Percentiles rank a stretch among this genome's conserved stretches.
Evolutionary conservation across 2,329 filamentous ascomycete genomes (phyloP).

Genomic region (Elsinoe arachidis): DNA sequence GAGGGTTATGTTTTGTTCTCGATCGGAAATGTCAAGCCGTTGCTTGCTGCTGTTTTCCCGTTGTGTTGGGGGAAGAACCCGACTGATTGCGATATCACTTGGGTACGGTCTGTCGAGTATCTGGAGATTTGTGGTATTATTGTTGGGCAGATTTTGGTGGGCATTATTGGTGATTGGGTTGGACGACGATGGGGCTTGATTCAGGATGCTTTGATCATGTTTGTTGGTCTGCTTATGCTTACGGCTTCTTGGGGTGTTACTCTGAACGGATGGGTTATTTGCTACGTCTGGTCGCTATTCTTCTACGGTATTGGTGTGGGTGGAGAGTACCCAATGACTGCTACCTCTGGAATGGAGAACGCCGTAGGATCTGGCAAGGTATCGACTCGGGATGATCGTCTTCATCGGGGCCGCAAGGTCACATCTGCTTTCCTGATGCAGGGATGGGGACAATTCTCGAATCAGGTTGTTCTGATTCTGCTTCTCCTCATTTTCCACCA

Average conservation of each 20-base stretch:
- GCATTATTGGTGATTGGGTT: conserved; percentile 70
- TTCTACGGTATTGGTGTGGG: conserved; percentile 70
- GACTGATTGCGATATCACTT: conserved; percentile 63
- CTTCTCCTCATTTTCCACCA: conserved; percentile 83
- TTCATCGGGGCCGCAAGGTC: conserved; percentile 92
- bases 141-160: conserved; percentile 80
- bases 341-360: conserved; percentile 89
- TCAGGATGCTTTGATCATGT: conserved; percentile 92
- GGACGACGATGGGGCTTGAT: conserved; percentile 93
- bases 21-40: conserved; percentile 81
- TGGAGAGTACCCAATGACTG: conserved; percentile 94
- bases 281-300: conserved; percentile 91
- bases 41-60: conserved; percentile 69
- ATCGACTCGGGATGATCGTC: conserved; percentile 83
- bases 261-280: conserved; percentile 89
- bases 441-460: conserved; percentile 93
- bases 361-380: conserved; percentile 76
- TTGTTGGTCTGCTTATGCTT: conserved; percentile 82
- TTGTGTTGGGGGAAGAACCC: conserved; percentile 59
- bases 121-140: conserved; percentile 94
- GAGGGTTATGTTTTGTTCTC: conserved; percentile 96
- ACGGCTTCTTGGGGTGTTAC: conserved; percentile 82
- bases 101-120: conserved; percentile 78
- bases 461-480: conserved; percentile 82
- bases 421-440: conserved; percentile 97